Percentiles rank a stretch among this genome's conserved stretches.
These are phyloP conservation scores for Potentilla sterilis DNA, from an alignment of 306 rosid genomes.

Conservation along the genomic window DNA sequence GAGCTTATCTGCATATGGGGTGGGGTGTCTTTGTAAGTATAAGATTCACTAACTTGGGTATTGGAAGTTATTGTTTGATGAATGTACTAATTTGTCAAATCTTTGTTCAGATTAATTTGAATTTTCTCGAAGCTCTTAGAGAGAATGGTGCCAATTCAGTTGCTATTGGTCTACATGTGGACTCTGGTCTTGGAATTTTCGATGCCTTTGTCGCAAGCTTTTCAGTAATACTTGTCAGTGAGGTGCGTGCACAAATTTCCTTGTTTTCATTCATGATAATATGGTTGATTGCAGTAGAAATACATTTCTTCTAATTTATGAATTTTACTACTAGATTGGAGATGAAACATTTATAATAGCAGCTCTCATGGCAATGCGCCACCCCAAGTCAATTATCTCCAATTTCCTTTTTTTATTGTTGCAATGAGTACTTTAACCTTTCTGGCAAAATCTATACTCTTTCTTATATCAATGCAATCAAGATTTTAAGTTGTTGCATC, in stretches of 20 bases:
- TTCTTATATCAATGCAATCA: constrained; percentile 24
- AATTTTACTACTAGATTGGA: constrained; percentile 74
- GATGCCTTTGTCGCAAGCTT: constrained; percentile 88
- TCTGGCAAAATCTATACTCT: constrained; percentile 6
- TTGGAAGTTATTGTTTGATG: too few relatives aligned
- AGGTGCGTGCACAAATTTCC: constrained; percentile 52
- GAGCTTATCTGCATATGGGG: too few relatives aligned
- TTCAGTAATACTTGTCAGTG: constrained; percentile 90
- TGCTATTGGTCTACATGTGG: constrained; percentile 47
- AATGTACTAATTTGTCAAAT: too few relatives aligned
- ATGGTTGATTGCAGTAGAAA: neutral
- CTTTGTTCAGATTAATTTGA: constrained; percentile 47
- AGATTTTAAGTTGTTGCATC: constrained; percentile 35
- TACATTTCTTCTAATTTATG: constrained; percentile 20
- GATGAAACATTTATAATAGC: constrained; percentile 98
- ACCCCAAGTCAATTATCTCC: constrained; percentile 81
- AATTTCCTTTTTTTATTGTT: neutral
- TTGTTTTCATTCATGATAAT: neutral
- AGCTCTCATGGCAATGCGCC: constrained; percentile 99
- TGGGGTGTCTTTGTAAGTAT: too few relatives aligned
- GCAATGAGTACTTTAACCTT: neutral
- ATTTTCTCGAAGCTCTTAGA: constrained; percentile 34
- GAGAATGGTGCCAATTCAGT: constrained; percentile 28
- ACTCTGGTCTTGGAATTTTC: constrained; percentile 79
- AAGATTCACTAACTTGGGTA: too few relatives aligned